These are phyloP conservation scores for Prunus dulcis DNA, from an alignment of 306 rosid genomes.

Conservation along the genomic window DNA sequence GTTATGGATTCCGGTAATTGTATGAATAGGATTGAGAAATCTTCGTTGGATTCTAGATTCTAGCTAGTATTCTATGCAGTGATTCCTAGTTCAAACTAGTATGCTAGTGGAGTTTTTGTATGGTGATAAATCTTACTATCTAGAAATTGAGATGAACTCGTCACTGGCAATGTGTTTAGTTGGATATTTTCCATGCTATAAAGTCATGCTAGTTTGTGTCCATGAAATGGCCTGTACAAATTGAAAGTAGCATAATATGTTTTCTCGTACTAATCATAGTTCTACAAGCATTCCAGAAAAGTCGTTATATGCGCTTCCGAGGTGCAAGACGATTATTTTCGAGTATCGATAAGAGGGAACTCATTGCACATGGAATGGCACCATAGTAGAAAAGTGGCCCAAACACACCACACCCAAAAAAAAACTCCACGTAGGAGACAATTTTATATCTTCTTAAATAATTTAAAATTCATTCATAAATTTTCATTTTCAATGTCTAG, in stretches of 20 bases:
- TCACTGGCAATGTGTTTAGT: neutral
- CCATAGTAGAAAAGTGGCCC: no score
- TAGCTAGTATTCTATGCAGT: neutral
- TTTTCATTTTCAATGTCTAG: no score
- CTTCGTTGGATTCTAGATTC: neutral
- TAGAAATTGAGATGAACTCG: neutral
- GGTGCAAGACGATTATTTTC: no score
- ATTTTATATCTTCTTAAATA: no score
- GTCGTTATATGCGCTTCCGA: no score
- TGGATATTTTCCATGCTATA: neutral
- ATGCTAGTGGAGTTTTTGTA: neutral
- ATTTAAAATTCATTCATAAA: no score
- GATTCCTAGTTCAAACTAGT: neutral
- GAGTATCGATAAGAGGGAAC: no score
- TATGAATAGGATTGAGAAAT: conserved; percentile 1
- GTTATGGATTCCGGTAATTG: conserved; percentile 7
- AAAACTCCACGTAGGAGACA: no score
- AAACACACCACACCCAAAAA: no score
- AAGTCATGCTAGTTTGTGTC: neutral
- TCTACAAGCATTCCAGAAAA: neutral
- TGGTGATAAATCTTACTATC: neutral
- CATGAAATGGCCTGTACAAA: neutral
- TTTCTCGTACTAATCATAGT: neutral
- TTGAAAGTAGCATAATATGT: neutral
- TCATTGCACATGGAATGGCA: no score